Base-by-base conservation (phyloP, 2,329 filamentous ascomycete species). In the Corniculantispora saksenae region DNA sequence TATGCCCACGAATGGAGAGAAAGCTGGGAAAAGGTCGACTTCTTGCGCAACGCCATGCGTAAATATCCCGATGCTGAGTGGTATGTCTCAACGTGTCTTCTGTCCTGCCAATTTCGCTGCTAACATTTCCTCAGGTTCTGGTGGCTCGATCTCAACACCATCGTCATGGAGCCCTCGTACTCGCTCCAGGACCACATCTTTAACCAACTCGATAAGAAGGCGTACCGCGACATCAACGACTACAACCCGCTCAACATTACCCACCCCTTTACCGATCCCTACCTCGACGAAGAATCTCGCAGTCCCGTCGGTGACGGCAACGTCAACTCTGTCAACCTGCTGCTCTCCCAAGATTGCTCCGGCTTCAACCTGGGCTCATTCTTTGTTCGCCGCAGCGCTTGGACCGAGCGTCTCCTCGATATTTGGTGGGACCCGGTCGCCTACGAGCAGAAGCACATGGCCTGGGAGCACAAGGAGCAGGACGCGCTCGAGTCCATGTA, bases 1-100 rank as follows among this genome's bases (percentile, higher is more conserved):
- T 99, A 99, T 76, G 94, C 95, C 32, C 95, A 99, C 79, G 95
- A 99, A 79, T 99, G 95, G 95, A 88, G 95, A 73, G 95, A 99
- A 80, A 96, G 94, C 77, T 99, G 95, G 95, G 95, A 99, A 80
- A 99, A 98, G 83, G 94, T 97, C 67, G 95, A 99, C 76, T 93
- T 93, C 50, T 88, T 99, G 72, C 89, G 94, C 67, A 91, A 92
- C 67, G 89, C 91, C 53, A 89, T 99, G 85, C 87, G 89, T 75
- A 97, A 97, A 77, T 97, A 98, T 74, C 95, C 95, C 32, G 86
- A 97, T 69, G 95, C 94, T 40, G 94, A 99, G 82, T 99, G 95
- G 95, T 97, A 83, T 78, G 89, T 79, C 21, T 21, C n/a, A n/a
- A 29, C 40, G 48, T 9, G 17, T 21, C 15, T 47, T 61, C n/a